Conservation (phyloP, 2,329 filamentous ascomycete species). For the Ophiocordyceps camponoti-floridani region DNA sequence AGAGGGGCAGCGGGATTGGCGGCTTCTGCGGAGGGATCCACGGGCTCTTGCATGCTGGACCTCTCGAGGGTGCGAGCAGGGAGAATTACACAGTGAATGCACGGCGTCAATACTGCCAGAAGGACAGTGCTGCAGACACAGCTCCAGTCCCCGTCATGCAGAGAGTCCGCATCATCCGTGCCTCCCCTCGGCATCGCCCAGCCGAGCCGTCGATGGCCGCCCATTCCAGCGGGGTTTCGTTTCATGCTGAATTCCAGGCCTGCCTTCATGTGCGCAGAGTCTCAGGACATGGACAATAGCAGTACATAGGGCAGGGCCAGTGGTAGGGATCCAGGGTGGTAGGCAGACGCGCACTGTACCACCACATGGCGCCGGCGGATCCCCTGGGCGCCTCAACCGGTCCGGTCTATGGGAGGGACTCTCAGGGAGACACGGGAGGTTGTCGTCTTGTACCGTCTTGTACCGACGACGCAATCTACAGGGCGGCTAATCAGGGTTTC, state of each 20-base stretch:
- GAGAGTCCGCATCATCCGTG: neutral
- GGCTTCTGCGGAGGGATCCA: neutral
- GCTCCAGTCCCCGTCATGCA: no score
- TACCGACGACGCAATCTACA: neutral
- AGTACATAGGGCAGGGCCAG: no score
- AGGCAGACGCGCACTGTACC: neutral
- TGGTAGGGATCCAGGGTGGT: no score
- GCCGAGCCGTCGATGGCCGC: no score
- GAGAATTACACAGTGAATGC: neutral
- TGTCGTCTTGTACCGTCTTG: neutral
- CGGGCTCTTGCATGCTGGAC: neutral
- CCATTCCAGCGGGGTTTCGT: neutral
- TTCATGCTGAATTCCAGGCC: neutral
- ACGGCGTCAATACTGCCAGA: no score
- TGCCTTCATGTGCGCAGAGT: neutral
- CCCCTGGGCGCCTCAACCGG: neutral
- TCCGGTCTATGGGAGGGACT: neutral
- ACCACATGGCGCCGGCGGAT: neutral
- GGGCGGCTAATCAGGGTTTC: neutral
- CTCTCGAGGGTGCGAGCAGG: no score
- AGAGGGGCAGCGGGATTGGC: no score
- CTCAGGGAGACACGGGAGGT: neutral
- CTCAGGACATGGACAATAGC: no score
- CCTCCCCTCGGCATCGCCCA: neutral
- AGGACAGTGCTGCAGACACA: no score